A percentile compares a stretch with the other conserved stretches of the same genome.
phyloP scores from a whole-genome alignment of 106 monocot species.

The Cymbidium sinense region DNA sequence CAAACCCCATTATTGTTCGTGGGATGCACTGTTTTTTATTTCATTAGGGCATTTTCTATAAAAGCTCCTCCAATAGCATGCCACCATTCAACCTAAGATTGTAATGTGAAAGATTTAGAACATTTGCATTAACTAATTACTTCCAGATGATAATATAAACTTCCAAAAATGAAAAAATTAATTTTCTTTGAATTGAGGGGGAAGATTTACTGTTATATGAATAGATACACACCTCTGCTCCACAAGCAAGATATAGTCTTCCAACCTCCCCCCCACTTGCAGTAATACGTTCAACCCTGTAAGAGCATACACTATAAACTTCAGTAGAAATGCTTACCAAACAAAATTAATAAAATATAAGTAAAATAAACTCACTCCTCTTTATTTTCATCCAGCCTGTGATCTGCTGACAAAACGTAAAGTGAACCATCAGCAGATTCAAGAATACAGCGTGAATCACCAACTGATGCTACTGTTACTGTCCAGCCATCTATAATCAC shows the following conservation, averaged over 20 bases:
- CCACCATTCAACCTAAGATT: neutral
- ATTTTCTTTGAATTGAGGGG: neutral
- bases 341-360: neutral
- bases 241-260: conserved; percentile 62
- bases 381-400: conserved; percentile 74
- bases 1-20: no score
- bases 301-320: neutral
- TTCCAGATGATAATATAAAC: neutral
- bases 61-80: no score
- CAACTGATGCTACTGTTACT: conserved; percentile 90
- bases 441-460: conserved; percentile 91
- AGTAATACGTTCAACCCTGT: conserved; percentile 72
- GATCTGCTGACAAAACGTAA: conserved; percentile 73
- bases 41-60: no score
- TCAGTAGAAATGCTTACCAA: neutral
- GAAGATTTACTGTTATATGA: neutral
- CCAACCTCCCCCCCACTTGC: conserved; percentile 87
- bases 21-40: no score
- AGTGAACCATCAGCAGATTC: conserved; percentile 90
- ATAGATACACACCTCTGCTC: conserved; percentile 45
- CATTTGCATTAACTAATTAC: neutral
- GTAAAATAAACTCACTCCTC: conserved; percentile 59
- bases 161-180: neutral
- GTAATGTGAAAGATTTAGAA: neutral
- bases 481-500: conserved; percentile 78